Base-by-base conservation (phyloP, 2,329 filamentous ascomycete species). In the Fragosphaeria purpurea region DNA sequence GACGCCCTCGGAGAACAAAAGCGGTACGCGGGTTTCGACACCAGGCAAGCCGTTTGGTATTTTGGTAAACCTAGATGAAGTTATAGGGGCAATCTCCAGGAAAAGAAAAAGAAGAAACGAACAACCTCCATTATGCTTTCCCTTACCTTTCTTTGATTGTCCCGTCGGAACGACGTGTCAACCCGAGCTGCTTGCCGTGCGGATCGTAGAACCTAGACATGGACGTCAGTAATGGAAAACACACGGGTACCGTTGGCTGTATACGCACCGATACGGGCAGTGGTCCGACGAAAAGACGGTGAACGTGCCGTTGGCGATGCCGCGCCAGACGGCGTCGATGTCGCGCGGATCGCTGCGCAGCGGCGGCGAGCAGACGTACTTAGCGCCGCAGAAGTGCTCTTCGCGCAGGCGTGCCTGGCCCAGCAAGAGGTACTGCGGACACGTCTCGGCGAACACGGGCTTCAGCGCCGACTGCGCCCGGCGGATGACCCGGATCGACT, bases 11-110 rank as follows among this genome's bases (percentile, higher is more conserved):
- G 63, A 62, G 32, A 76, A 63, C 1, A 69, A 65, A 2, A 80
- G 62, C 0, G 75, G 62, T 9, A 80, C 61, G 2, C 76, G 62
- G 1, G 77, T 80, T 62, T 81, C 77, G 22, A 81, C 67, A 0
- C 77, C 77, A 0, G 77, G 75, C 44, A 73, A 65, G 2, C 77
- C 77, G 55, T 80, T 80, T 2, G 77, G 76, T 33, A 80, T 76
- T 45, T 76, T 71, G 38, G 70, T 70, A 61, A 81, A 82, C 41
- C 68, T 66, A n/a, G 30, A 5, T 30, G 33, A 22, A 22, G 22
- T 22, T 22, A 22, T 2, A 22, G 22, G 22, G 22, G 22, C 22
- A 22, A 22, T 22, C 22, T 22, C 22, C 22, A 22, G 22, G n/a
- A n/a, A 6, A 34, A 3, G 30, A 7, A 38, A 35, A 38, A 9